These are phyloP conservation scores for Tetrahymena borealis DNA, from an alignment of 73 alveolate genomes.

Conservation along the genomic window DNA sequence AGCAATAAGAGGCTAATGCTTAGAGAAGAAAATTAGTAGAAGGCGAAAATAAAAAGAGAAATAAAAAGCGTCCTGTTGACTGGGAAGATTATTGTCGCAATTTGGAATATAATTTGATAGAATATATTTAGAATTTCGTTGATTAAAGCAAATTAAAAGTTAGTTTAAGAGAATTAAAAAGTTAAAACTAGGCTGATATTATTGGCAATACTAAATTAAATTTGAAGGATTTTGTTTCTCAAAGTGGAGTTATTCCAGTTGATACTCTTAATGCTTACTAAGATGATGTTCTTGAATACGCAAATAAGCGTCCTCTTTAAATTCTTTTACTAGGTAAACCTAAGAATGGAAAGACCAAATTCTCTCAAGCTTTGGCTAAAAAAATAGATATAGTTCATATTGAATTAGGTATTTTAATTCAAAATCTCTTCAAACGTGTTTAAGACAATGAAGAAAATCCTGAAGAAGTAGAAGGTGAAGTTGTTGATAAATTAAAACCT, in stretches of 20 bases:
- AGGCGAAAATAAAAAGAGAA: constrained; percentile 16
- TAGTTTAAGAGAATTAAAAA: not conserved
- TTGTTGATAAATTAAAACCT: constrained; percentile 45
- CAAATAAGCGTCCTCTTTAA: constrained; percentile 74
- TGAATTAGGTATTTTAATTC: constrained; percentile 68
- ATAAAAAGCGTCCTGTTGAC: not conserved
- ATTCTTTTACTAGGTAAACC: constrained; percentile 91
- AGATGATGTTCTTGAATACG: constrained; percentile 69
- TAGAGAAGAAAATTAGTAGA: constrained; percentile 4
- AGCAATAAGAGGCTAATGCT: constrained; percentile 10
- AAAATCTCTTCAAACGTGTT: constrained; percentile 63
- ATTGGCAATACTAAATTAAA: not conserved
- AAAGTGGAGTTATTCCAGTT: constrained; percentile 12
- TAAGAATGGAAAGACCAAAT: constrained; percentile 78
- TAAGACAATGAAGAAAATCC: constrained; percentile 59
- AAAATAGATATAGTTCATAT: constrained; percentile 79
- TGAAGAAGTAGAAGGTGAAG: constrained; percentile 67
- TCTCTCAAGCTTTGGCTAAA: constrained; percentile 66
- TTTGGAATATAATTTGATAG: constrained; percentile 1
- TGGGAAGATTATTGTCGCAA: constrained; percentile 23
- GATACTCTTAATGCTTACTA: constrained; percentile 30
- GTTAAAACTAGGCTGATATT: not conserved
- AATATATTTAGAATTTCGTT: not conserved
- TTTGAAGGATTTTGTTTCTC: constrained; percentile 14
- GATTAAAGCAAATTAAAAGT: not conserved